A percentile compares a stretch with the other conserved stretches of the same genome.
These are phyloP conservation scores for Colletotrichum sp. DNA, from an alignment of 2,329 filamentous ascomycete species.

Conservation along the genomic window DNA sequence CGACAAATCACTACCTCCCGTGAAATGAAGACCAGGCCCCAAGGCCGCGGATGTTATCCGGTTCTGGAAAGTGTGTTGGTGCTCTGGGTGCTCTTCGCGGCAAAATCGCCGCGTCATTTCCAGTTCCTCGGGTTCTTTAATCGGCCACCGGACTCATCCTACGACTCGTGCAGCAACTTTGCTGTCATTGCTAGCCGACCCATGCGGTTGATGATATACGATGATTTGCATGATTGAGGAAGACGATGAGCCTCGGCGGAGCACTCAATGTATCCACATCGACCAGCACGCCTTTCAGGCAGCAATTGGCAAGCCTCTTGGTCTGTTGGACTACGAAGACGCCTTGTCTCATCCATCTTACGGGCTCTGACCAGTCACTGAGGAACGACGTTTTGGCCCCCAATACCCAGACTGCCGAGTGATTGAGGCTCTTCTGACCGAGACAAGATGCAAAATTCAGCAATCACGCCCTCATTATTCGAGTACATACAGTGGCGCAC, in stretches of 20 bases:
- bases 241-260: neutral
- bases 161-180: neutral
- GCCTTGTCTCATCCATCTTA: neutral
- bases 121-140: slow-evolving; percentile 5
- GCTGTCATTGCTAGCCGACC: neutral
- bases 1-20: slow-evolving; percentile 3
- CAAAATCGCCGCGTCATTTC: slow-evolving; percentile 12
- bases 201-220: neutral
- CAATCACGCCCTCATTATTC: neutral
- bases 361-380: neutral
- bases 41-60: slow-evolving; percentile 1
- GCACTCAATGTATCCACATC: neutral
- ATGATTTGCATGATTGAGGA: neutral
- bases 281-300: neutral
- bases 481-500: neutral
- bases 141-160: neutral
- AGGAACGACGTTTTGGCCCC: neutral
- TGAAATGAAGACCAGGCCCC: neutral
- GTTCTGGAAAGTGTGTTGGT: slow-evolving; percentile 16
- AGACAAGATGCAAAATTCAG: neutral
- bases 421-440: neutral
- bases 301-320: neutral
- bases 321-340: neutral
- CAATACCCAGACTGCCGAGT: neutral
- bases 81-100: slow-evolving; percentile 13